These are phyloP conservation scores for Microdochium trichocladiopsis DNA, from an alignment of 2,329 filamentous ascomycete species.

Conservation along the genomic window DNA sequence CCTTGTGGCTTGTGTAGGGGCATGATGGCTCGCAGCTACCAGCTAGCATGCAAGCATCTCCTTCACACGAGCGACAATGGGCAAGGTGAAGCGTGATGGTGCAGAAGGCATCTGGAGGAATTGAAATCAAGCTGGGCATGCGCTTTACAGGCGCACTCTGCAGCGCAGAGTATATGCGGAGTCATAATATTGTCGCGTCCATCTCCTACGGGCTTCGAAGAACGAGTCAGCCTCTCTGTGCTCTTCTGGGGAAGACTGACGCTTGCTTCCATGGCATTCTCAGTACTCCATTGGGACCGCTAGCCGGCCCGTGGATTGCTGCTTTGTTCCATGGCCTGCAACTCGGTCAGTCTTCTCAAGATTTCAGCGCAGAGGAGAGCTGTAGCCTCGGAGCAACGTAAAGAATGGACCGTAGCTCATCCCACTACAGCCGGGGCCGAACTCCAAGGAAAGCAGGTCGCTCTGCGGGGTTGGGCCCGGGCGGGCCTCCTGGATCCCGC, in stretches of 20 bases:
- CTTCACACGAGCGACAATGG: background rate
- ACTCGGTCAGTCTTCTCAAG: background rate
- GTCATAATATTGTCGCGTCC: background rate
- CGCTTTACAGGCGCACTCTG: background rate
- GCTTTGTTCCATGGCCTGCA: background rate
- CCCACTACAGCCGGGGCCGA: background rate
- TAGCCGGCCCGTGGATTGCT: background rate
- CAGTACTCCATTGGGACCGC: too few relatives aligned
- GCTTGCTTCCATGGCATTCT: too few relatives aligned
- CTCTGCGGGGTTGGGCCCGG: background rate
- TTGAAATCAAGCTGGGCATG: background rate
- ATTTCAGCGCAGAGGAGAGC: background rate
- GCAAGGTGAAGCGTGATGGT: background rate
- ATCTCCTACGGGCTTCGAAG: background rate
- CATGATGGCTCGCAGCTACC: background rate
- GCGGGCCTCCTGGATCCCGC: background rate
- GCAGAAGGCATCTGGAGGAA: background rate
- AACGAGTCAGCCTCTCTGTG: background rate
- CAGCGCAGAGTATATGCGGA: background rate
- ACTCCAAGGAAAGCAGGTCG: slow-evolving; percentile 1
- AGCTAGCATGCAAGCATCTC: background rate
- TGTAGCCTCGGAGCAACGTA: background rate
- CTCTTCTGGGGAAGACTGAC: background rate
- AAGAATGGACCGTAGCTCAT: background rate
- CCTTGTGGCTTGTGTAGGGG: background rate